A percentile compares a stretch with the other conserved stretches of the same genome.
Evolutionary conservation across 768 basidiomycete species (phyloP).

Genomic region (Trametes sanguinea): DNA sequence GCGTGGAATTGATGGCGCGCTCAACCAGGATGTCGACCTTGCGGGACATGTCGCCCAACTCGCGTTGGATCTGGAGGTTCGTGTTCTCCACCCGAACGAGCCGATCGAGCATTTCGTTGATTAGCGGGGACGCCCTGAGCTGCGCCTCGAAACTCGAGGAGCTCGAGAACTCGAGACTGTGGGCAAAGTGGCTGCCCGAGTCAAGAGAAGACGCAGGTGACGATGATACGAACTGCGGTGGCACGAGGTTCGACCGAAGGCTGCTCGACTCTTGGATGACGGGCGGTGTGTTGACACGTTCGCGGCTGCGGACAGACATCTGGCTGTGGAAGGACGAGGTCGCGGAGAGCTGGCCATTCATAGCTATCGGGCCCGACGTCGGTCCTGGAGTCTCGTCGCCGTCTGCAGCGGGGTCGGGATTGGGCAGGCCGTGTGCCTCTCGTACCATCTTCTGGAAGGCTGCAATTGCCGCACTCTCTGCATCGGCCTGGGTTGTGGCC

Average conservation of each 20-base stretch:
- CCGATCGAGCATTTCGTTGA: constrained; percentile 76
- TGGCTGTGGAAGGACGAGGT: constrained; percentile 41
- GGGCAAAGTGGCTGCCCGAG: constrained; percentile 65
- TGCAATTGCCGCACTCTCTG: constrained; percentile 45
- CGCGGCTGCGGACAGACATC: constrained; percentile 41
- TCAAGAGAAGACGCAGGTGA: constrained; percentile 81
- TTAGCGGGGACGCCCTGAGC: constrained; percentile 72
- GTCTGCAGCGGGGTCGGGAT: constrained; percentile 57
- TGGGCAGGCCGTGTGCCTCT: constrained; percentile 44
- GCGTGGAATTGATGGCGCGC: constrained; percentile 43
- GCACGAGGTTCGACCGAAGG: constrained; percentile 46
- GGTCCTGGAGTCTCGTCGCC: constrained; percentile 50
- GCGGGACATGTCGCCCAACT: constrained; percentile 71
- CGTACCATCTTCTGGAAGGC: constrained; percentile 22
- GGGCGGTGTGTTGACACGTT: constrained; percentile 49
- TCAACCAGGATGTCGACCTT: constrained; percentile 80
- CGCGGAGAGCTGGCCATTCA: constrained; percentile 31
- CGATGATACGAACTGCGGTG: constrained; percentile 54
- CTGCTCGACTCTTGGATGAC: constrained; percentile 37
- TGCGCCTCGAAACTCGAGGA: constrained; percentile 64
- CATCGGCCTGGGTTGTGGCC: constrained; percentile 44
- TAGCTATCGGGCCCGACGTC: constrained; percentile 27
- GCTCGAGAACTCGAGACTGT: constrained; percentile 44
- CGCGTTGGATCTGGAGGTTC: constrained; percentile 70
- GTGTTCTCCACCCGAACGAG: constrained; percentile 70